Evolutionary conservation across 441 rosid genomes (phyloP).

Genomic region (Populus hybrid): DNA sequence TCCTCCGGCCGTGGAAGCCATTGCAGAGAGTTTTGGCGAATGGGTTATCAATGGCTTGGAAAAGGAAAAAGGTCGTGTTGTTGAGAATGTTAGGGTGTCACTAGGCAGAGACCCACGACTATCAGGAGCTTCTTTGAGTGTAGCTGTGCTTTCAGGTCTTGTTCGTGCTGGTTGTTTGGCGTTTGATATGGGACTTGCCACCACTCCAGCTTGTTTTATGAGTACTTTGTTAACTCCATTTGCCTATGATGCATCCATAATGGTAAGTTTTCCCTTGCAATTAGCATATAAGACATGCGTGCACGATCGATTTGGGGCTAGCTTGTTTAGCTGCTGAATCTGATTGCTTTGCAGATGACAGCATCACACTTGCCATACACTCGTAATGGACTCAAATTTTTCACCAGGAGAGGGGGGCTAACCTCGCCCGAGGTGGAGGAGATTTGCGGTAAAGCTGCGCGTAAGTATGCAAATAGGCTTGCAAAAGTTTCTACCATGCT

Average conservation of each 20-base stretch:
- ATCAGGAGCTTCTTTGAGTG: conserved; percentile 61
- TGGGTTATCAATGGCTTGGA: conserved; percentile 58
- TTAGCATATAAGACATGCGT: not conserved
- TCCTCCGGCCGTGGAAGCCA: conserved; percentile 82
- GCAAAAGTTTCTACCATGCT: conserved; percentile 57
- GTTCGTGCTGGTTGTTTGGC: conserved; percentile 75
- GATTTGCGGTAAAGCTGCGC: conserved; percentile 69
- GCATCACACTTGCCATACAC: conserved; percentile 98
- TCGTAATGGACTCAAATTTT: conserved; percentile 83
- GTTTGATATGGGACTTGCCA: conserved; percentile 88
- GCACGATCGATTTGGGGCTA: not conserved
- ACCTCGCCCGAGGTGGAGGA: conserved; percentile 84
- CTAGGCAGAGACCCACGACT: conserved; percentile 83
- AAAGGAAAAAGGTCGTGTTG: conserved; percentile 24
- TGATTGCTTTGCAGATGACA: conserved; percentile 69
- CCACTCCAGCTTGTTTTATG: conserved; percentile 97
- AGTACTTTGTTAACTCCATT: conserved; percentile 72
- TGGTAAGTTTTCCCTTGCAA: conserved; percentile 41
- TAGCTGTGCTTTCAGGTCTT: conserved; percentile 74
- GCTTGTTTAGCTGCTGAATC: not conserved
- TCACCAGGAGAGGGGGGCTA: conserved; percentile 84
- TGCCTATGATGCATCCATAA: conserved; percentile 78
- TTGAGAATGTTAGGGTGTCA: conserved; percentile 51
- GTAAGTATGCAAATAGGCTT: conserved; percentile 64
- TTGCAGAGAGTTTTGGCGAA: conserved; percentile 88